These are phyloP conservation scores for Dictyostelium capitatum DNA, from an alignment of 78 protist species.

Conservation along the genomic window DNA sequence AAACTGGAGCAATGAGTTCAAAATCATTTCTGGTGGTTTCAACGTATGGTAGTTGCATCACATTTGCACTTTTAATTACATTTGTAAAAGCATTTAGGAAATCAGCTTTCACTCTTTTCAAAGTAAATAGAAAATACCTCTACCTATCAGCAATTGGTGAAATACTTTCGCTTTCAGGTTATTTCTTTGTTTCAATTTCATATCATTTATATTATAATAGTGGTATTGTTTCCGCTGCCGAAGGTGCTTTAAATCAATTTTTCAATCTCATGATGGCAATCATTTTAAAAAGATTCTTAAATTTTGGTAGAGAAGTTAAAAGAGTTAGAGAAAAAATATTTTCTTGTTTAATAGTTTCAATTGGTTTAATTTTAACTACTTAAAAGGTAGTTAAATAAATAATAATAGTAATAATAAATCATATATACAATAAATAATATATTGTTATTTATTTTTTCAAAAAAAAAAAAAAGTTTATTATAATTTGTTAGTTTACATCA, in stretches of 20 bases:
- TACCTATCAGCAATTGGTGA: conserved; percentile 32
- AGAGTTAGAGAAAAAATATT: conserved; percentile 56
- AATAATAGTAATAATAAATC: neutral
- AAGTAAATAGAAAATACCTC: conserved; percentile 12
- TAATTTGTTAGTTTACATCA: no score
- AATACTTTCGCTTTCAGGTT: conserved; percentile 34
- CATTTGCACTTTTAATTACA: conserved; percentile 17
- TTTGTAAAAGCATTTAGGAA: neutral
- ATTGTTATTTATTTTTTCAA: neutral
- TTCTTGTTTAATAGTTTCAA: conserved; percentile 49
- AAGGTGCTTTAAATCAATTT: conserved; percentile 69
- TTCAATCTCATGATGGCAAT: conserved; percentile 55
- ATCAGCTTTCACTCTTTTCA: neutral
- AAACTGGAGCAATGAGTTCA: conserved; percentile 41
- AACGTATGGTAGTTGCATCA: conserved; percentile 43
- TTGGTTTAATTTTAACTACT: conserved; percentile 55
- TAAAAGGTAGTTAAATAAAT: neutral
- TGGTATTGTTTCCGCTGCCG: conserved; percentile 63
- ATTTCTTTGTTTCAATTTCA: conserved; percentile 66
- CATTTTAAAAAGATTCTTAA: conserved; percentile 27
- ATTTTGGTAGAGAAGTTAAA: conserved; percentile 71
- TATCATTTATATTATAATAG: conserved; percentile 70
- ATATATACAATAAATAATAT: neutral
- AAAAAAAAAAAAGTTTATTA: no score
- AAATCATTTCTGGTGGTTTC: conserved; percentile 39